Base-by-base conservation (phyloP, 2,329 filamentous ascomycete species). In the Triangularia setosa region DNA sequence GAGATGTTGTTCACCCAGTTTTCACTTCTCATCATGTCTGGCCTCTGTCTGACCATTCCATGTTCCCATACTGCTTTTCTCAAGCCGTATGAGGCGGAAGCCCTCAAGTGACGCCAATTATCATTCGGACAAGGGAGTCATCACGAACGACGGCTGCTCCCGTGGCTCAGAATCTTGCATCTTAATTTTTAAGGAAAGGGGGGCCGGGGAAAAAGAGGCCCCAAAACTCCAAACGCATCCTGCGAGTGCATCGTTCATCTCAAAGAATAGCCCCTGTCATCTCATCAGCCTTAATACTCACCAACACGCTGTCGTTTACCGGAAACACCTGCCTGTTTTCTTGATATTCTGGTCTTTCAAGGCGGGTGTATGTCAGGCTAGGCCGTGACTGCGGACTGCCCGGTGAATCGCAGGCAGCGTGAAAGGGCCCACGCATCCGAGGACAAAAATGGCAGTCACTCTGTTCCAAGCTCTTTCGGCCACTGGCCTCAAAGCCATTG, bases 381-480 rank as follows among this genome's bases (percentile, higher is more conserved):
- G 40, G 40, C 40, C 40, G 40, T 48, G 40, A 21, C 40, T 48
- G 40, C 40, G 21, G n/a, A 48, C 40, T 16, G 40, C 11, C 40
- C n/a, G 9, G 40, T 48, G 40, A 48, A 23, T 21, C 11, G n/a
- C 35, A 40, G 35, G 35, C 35, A 40, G 35, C 4, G 14, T 16
- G 14, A 9, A 48, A 48, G 18, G 40, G 40, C 40, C 40, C 40
- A 48, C 40, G 40, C 8, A 48, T 48, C 9, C 40, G 40, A 48
- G 18, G 21, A 18, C 40, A 60, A 69, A 68, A 64, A 71, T 71
- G 71, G 69, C 69, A 64, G 57, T 60, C 65, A 56, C 69, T 62
- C 60, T 67, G 65, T 63, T 67, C 62, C 40, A 63, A 55, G 66
- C 66, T 52, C 54, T 68, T 28, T 52, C 64, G 65, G 69, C 65